Conservation (phyloP, 768 basidiomycete species). For the Megacollybia marginata region DNA sequence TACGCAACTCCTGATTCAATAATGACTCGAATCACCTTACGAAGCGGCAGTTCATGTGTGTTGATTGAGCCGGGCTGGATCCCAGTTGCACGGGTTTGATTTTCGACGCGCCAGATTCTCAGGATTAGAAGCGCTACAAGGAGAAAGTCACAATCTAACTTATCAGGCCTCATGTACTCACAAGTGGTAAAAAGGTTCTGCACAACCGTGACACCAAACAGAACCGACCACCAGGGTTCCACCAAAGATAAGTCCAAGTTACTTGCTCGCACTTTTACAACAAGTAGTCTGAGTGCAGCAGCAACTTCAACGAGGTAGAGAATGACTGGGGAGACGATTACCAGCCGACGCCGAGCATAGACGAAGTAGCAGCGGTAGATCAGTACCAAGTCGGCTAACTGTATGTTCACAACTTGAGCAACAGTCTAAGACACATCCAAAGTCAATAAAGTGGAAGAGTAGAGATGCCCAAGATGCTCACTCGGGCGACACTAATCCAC, state of each 20-base stretch:
- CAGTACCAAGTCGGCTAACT: too few species aligned
- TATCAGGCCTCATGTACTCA: background rate
- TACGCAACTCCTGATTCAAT: background rate
- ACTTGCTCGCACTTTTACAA: background rate
- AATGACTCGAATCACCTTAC: background rate
- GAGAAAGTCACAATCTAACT: background rate
- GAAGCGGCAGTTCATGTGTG: background rate
- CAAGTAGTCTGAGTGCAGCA: background rate
- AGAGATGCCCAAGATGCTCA: too few species aligned
- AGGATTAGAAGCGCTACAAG: background rate
- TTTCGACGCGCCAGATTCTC: background rate
- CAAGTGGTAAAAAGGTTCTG: background rate
- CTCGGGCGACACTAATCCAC: too few species aligned
- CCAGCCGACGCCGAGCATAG: background rate
- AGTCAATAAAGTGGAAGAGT: too few species aligned
- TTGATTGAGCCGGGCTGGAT: background rate
- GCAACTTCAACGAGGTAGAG: background rate
- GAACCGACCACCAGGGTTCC: background rate
- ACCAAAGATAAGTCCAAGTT: background rate
- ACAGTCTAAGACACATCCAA: too few species aligned
- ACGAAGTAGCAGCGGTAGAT: too few species aligned
- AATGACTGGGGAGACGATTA: background rate
- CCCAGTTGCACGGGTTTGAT: background rate
- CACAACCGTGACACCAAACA: background rate
- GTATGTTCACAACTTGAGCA: too few species aligned